Evolutionary conservation across 352 stramenopile genomes (phyloP).

Genomic region (Sclerospora graminicola): DNA sequence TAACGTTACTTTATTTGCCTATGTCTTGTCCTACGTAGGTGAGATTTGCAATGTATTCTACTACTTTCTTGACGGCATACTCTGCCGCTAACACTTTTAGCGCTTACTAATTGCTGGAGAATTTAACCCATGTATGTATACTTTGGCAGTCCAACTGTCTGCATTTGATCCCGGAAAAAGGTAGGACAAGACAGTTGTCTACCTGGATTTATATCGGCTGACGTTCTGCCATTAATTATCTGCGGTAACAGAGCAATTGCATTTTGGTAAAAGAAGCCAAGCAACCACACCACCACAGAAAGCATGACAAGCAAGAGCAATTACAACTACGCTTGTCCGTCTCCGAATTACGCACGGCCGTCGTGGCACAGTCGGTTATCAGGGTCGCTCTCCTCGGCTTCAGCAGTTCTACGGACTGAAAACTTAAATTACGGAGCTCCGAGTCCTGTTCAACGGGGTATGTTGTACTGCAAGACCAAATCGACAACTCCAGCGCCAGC

Average conservation of each 20-base stretch:
- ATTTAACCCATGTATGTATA: constrained; percentile 3
- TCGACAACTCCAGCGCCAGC: constrained; percentile 5
- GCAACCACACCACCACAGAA: neutral
- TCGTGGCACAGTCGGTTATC: constrained; percentile 9
- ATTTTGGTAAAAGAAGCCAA: too few species aligned
- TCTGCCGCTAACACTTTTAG: neutral
- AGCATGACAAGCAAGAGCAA: constrained; percentile 22
- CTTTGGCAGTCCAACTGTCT: constrained; percentile 15
- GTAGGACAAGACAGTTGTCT: neutral
- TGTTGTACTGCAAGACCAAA: constrained; percentile 22
- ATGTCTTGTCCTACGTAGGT: too few species aligned
- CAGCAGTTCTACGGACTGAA: constrained; percentile 3
- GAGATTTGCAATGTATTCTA: too few species aligned
- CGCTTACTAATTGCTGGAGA: too few species aligned
- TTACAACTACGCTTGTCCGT: neutral
- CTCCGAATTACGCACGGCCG: neutral
- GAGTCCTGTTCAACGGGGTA: constrained; percentile 15
- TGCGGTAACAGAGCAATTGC: too few species aligned
- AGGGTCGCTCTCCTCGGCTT: constrained; percentile 15
- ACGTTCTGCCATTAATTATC: too few species aligned
- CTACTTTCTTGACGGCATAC: too few species aligned
- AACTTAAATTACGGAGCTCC: constrained; percentile 11
- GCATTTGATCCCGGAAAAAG: constrained; percentile 15
- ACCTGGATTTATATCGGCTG: constrained; percentile 6
- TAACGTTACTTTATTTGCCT: too few species aligned